Base-by-base conservation (phyloP, 345 rosid genomes). In the Linum trigynum region DNA sequence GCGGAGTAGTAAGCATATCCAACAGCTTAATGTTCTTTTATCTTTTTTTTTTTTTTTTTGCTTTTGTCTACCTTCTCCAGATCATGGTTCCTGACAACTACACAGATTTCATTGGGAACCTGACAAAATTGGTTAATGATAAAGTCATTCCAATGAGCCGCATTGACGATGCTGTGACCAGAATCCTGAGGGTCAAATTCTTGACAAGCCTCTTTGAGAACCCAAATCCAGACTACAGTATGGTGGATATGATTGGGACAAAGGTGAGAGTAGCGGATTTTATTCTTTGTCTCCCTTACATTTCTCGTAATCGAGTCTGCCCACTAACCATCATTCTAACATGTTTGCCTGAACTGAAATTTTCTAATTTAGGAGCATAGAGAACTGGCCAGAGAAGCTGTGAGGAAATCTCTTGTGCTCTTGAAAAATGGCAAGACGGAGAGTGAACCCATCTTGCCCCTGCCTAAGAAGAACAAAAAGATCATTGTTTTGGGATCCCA, bases 171-270 rank as follows among this genome's bases (percentile, higher is more conserved):
- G 97, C 97, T 0, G 91, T 86, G 12, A 48, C 66, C 51, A 84
- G 97, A 67, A 88, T 91, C 50, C 67, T 91, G 80, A 78, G 96
- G 62, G 90, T 91, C 36, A 88, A 91, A 74, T 86, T 88, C 81
- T 65, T 62, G 11, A 75, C 85, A 83, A 96, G 94, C 16, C 76
- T 86, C 12, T 91, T 88, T 65, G 97, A 91, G 69, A 72, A 79
- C 43, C 91, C 94, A 62, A 23, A 39, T 62, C 23, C 65, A 16
- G 50, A 62, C 41, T 62, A 62, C 65, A 62, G 50, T 12, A 37
- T 82, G 51, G 79, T 85, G 57, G 88, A 85, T 75, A 10, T 78
- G 17, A 80, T 72, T 17, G 61, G 61, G 38, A 17, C 7, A 23
- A 15, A 9, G 59, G 59, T 55, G 59, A 55, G 59, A 55, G n/a